These are phyloP conservation scores for Primulina huaijiensis DNA, from an alignment of 257 asterid species.

Conservation along the genomic window DNA sequence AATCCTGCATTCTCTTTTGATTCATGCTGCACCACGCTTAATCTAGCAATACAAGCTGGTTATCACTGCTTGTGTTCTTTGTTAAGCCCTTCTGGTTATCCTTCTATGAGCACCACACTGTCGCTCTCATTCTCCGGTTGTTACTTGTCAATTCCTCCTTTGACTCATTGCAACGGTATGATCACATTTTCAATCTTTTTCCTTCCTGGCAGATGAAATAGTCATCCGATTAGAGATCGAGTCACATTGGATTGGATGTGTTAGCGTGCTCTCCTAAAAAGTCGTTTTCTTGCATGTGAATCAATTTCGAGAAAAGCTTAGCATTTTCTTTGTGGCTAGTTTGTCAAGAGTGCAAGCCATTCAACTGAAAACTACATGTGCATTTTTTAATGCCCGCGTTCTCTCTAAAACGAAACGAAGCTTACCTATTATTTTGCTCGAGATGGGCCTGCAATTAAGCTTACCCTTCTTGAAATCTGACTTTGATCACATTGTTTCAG, in stretches of 20 bases:
- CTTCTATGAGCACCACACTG: slow-evolving; percentile 27
- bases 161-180: slow-evolving; percentile 44
- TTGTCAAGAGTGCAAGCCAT: too few species aligned
- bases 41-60: slow-evolving; percentile 44
- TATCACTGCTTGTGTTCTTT: slow-evolving; percentile 40
- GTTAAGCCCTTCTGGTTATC: slow-evolving; percentile 26
- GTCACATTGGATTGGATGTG: too few species aligned
- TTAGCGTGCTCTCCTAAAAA: too few species aligned
- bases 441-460: neutral
- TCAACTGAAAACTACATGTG: too few species aligned
- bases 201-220: neutral
- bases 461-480: slow-evolving; percentile 7
- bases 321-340: too few species aligned
- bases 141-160: slow-evolving; percentile 37
- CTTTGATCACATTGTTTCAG: neutral
- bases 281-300: too few species aligned
- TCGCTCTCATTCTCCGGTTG: slow-evolving; percentile 37
- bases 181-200: neutral
- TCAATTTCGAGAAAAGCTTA: too few species aligned
- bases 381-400: too few species aligned
- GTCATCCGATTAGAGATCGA: neutral
- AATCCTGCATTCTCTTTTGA: slow-evolving; percentile 23
- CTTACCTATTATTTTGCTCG: neutral
- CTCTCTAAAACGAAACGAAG: too few species aligned
- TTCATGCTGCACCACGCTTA: slow-evolving; percentile 40